phyloP scores from a whole-genome alignment of 495 filamentous ascomycete genomes.

The Talaromyces trachyspermus region DNA sequence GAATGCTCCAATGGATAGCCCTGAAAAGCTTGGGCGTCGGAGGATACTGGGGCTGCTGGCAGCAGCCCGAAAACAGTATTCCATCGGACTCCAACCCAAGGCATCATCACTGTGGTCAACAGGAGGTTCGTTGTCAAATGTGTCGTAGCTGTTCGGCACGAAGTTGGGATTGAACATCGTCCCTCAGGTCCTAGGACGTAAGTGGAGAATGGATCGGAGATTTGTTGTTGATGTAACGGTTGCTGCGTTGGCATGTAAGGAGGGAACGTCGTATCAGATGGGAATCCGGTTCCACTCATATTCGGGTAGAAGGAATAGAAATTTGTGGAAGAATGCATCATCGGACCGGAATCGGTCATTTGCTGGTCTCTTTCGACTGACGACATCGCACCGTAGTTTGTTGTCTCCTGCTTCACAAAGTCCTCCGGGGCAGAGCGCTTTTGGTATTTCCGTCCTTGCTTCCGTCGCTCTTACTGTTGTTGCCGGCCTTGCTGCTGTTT shows the following conservation, averaged over 20 bases:
- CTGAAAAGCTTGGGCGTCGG: constrained; percentile 4
- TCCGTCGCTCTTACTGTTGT: background rate
- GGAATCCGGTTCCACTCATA: background rate
- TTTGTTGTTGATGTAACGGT: background rate
- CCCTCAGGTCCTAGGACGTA: background rate
- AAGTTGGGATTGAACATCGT: too few species aligned
- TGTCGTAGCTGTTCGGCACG: background rate
- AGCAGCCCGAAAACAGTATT: constrained; percentile 7
- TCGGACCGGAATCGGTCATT: background rate
- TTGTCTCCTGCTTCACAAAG: background rate
- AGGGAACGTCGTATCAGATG: background rate
- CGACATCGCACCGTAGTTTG: background rate
- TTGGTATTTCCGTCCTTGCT: background rate
- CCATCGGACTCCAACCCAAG: background rate
- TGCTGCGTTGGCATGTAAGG: background rate
- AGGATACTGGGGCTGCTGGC: constrained; percentile 5
- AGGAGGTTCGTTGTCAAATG: background rate
- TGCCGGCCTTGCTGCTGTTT: constrained; percentile 13
- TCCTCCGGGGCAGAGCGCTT: background rate
- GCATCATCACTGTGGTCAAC: background rate
- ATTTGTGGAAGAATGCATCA: background rate
- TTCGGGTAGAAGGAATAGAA: background rate
- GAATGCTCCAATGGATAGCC: constrained; percentile 6
- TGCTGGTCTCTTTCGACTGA: background rate
- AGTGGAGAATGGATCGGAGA: background rate